Percentiles rank a stretch among this genome's conserved stretches.
Evolutionary conservation across 371 early-diverging fungal genomes (phyloP).

Genomic region (Mucor saturninus): DNA sequence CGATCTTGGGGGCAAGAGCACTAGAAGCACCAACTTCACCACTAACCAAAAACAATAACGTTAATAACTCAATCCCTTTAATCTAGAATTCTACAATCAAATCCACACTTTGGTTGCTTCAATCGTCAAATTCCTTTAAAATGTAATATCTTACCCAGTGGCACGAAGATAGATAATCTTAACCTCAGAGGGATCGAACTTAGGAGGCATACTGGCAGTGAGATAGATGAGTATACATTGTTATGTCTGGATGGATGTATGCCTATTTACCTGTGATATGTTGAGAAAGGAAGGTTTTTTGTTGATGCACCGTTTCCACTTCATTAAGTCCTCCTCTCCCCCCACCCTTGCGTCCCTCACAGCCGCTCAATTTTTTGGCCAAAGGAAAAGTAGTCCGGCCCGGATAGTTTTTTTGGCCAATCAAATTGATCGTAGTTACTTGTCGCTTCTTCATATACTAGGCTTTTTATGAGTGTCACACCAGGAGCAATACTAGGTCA

Average conservation of each 20-base stretch:
- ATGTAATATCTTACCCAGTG: constrained; percentile 76
- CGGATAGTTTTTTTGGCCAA: neutral
- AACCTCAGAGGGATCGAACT: constrained; percentile 89
- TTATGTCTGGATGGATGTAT: constrained; percentile 13
- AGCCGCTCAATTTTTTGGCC: neutral
- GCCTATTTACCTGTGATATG: constrained; percentile 22
- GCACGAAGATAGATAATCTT: constrained; percentile 94
- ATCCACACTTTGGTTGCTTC: neutral
- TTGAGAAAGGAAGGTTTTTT: constrained; percentile 25
- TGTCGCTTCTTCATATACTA: too few relatives aligned
- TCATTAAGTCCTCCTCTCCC: constrained; percentile 7
- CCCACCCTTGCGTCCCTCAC: constrained; percentile 2
- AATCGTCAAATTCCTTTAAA: neutral
- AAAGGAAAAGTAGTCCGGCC: constrained; percentile 2
- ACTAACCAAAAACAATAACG: constrained; percentile 20
- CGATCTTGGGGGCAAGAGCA: constrained; percentile 98
- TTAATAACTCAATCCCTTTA: constrained; percentile 29
- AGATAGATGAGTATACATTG: neutral
- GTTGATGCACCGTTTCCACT: constrained; percentile 12
- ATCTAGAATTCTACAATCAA: neutral
- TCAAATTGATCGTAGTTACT: neutral
- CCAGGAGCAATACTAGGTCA: too few relatives aligned
- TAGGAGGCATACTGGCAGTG: constrained; percentile 68
- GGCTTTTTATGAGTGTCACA: too few relatives aligned
- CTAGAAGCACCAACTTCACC: constrained; percentile 93